Evolutionary conservation across 257 asterid genomes (phyloP).

Genomic region (Ilex asprella): DNA sequence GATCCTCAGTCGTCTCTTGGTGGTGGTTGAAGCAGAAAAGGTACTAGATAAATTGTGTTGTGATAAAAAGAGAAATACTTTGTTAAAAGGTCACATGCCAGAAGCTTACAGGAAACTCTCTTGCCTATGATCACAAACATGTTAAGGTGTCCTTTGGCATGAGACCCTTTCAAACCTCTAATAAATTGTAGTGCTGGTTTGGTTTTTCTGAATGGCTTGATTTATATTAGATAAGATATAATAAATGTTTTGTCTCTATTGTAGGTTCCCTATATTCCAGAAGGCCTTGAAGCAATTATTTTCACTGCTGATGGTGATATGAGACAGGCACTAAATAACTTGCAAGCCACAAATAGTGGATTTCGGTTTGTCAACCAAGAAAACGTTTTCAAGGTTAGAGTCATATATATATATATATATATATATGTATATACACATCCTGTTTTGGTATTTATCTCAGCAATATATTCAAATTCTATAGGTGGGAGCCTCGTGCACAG

Average conservation of each 20-base stretch:
- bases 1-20: constrained; percentile 95
- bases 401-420: no score
- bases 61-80: not conserved
- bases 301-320: constrained; percentile 99
- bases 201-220: no score
- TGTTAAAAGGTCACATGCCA: no score
- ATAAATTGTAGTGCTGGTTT: no score
- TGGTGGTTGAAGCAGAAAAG: constrained; percentile 90
- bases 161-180: no score
- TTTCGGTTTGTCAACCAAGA: constrained; percentile 95
- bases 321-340: constrained; percentile 95
- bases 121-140: no score
- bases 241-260: not conserved
- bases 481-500: not conserved
- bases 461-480: no score
- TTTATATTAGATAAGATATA: not conserved
- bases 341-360: constrained; percentile 96
- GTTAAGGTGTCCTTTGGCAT: no score
- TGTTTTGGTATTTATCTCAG: no score
- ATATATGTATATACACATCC: no score
- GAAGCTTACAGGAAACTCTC: no score
- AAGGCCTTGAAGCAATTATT: constrained; percentile 95
- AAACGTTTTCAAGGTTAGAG: constrained; percentile 86
- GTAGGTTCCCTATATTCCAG: constrained; percentile 90
- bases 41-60: constrained; percentile 17